A percentile compares a stretch with the other conserved stretches of the same genome.
Conservation (phyloP, 2,329 filamentous ascomycete species). For the Fusarium virguliforme region DNA sequence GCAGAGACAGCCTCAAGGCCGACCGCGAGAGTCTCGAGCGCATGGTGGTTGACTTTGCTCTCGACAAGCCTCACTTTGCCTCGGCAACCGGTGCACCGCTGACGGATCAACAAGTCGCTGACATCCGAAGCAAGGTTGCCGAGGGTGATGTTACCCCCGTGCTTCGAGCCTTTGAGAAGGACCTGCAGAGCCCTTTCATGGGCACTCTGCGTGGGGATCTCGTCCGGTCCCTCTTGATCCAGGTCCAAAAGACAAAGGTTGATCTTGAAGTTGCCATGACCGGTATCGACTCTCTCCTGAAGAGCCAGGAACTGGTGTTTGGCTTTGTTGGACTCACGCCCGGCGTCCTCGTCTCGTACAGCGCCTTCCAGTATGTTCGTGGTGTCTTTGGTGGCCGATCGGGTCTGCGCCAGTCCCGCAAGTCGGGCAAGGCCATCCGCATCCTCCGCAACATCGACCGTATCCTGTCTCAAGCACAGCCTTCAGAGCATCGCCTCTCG, state of each 20-base stretch:
- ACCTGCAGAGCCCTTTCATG: slow-evolving; percentile 84
- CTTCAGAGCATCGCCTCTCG: slow-evolving; percentile 80
- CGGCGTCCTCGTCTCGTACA: slow-evolving; percentile 88
- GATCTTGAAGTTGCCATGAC: slow-evolving; percentile 97
- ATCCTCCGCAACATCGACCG: slow-evolving; percentile 91
- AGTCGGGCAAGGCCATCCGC: slow-evolving; percentile 80
- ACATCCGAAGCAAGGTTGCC: slow-evolving; percentile 84
- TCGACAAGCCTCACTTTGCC: slow-evolving; percentile 80
- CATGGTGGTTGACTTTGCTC: slow-evolving; percentile 97
- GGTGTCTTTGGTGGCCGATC: slow-evolving; percentile 79
- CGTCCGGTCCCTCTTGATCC: slow-evolving; percentile 90
- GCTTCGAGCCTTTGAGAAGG: slow-evolving; percentile 90
- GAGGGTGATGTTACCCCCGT: slow-evolving; percentile 96
- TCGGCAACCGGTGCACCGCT: slow-evolving; percentile 65
- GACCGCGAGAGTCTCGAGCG: slow-evolving; percentile 94
- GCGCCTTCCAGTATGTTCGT: slow-evolving; percentile 80
- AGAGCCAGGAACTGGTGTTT: slow-evolving; percentile 97
- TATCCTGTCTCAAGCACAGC: slow-evolving; percentile 78
- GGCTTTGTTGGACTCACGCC: slow-evolving; percentile 97
- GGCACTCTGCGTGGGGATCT: slow-evolving; percentile 90
- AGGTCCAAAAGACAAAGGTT: slow-evolving; percentile 99
- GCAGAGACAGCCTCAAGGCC: slow-evolving; percentile 89
- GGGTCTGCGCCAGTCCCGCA: slow-evolving; percentile 76
- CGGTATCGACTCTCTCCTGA: slow-evolving; percentile 93
- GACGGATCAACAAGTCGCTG: slow-evolving; percentile 78